Percentiles rank a stretch among this genome's conserved stretches.
Conservation (phyloP, 1,284 basidiomycete genomes). For the Irpex rosettiformis region DNA sequence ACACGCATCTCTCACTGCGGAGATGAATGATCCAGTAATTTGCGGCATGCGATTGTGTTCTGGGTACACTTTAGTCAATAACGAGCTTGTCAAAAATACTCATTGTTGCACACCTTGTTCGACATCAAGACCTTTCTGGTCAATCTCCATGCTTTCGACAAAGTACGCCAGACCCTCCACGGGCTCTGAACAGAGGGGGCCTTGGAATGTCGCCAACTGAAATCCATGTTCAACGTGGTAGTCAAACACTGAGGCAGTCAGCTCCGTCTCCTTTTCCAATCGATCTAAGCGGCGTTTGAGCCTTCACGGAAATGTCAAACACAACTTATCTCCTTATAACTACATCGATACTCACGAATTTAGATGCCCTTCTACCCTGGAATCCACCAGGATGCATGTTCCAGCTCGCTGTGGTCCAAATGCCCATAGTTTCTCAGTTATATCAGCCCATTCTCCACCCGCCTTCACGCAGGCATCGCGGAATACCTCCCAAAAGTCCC, state of each 20-base stretch:
- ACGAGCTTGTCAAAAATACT: background rate
- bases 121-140: conserved; percentile 55
- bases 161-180: conserved; percentile 93
- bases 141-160: conserved; percentile 73
- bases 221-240: conserved; percentile 90
- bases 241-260: conserved; percentile 58
- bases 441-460: conserved; percentile 80
- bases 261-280: conserved; percentile 23
- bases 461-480: conserved; percentile 61
- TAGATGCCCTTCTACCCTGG: conserved; percentile 39
- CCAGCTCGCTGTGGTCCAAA: conserved; percentile 91
- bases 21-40: conserved; percentile 86
- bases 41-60: conserved; percentile 43
- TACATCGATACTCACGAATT: conserved; percentile 49
- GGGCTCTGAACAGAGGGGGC: conserved; percentile 94
- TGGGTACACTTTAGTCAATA: conserved; percentile 5
- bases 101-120: conserved; percentile 52
- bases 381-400: conserved; percentile 84
- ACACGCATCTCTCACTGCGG: conserved; percentile 87
- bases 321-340: conserved; percentile 5
- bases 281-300: conserved; percentile 44
- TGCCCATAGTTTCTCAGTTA: conserved; percentile 80
- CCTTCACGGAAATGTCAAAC: conserved; percentile 31
- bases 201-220: conserved; percentile 91
- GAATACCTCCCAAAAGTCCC: conserved; percentile 81